Base-by-base conservation (phyloP, 768 basidiomycete genomes). In the Chalciporus piperatus region DNA sequence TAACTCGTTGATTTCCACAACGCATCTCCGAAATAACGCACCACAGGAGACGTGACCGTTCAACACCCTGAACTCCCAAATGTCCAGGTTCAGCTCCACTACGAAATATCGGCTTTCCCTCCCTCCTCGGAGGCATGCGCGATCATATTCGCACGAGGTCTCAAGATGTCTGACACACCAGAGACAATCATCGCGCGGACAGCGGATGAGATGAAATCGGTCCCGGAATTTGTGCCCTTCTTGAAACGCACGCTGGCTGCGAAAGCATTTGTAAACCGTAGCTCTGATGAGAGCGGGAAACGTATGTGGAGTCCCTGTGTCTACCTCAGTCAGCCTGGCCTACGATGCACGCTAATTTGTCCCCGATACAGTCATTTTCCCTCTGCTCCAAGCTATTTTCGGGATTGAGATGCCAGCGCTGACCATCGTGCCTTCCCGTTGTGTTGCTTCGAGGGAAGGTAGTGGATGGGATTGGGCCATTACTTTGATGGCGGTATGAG, bases 31-130 rank as follows among this genome's bases (percentile, higher is more conserved):
- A n/a, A 22, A 12, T 6, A 22, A 16, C 22, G 50, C 25, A n/a
- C 35, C 41, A 52, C 43, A 65, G 64, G 57, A 16, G 50, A 59
- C 20, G 42, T 66, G 4, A 35, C 28, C 1, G 23, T 50, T 41
- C 49, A 23, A 44, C 51, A 41, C 12, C 38, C 51, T 20, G 51
- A 57, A 47, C 45, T 11, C 25, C 17, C 41, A 44, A 45, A 38
- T 32, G 33, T 44, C 30, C 28, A 52, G 41, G 47, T 59, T 40
- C 51, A 51, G 37, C 12, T 78, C 12, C 62, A 72, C 39, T 84
- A 79, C 75, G 78, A 84, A 57, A 64, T 76, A 42, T 82, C 80
- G 3, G 63, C 59, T 8, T 76, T 80, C 51, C 59, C 71, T 9
- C 73, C 59, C 7, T 70, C 69, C 23, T 64, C 61, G 17, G 70